phyloP scores from a whole-genome alignment of 2,329 filamentous ascomycete genomes.

The Phialophora macrospora region DNA sequence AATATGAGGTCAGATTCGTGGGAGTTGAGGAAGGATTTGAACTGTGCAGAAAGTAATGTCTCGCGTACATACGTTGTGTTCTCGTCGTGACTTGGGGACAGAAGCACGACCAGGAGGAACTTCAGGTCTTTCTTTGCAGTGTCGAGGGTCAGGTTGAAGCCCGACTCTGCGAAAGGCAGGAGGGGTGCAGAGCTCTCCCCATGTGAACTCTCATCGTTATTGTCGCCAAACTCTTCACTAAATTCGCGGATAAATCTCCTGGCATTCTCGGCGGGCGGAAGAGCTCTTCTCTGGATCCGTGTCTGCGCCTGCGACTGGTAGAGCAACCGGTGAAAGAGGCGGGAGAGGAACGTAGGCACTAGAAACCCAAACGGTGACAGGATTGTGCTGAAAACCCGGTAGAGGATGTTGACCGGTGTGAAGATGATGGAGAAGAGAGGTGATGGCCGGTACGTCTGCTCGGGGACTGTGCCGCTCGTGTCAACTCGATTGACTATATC shows the following conservation, averaged over 20 bases:
- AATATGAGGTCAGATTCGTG: slow-evolving; percentile 78
- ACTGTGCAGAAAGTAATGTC: slow-evolving; percentile 76
- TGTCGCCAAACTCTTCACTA: slow-evolving; percentile 84
- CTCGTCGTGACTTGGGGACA: slow-evolving; percentile 94
- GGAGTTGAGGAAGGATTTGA: slow-evolving; percentile 74
- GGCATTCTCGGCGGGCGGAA: slow-evolving; percentile 85
- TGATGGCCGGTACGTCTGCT: slow-evolving; percentile 71
- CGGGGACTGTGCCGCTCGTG: slow-evolving; percentile 67
- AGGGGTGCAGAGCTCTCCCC: slow-evolving; percentile 11
- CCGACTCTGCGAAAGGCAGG: slow-evolving; percentile 81
- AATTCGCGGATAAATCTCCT: slow-evolving; percentile 90
- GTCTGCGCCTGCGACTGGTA: slow-evolving; percentile 59
- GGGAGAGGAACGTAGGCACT: slow-evolving; percentile 61
- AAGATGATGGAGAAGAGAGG: slow-evolving; percentile 79
- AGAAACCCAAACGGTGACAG: slow-evolving; percentile 81
- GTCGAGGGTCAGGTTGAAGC: slow-evolving; percentile 90
- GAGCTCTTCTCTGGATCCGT: slow-evolving; percentile 67
- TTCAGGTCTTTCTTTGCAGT: slow-evolving; percentile 87
- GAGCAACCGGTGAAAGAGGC: slow-evolving; percentile 76
- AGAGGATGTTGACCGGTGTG: slow-evolving; percentile 79
- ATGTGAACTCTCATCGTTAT: slow-evolving; percentile 45
- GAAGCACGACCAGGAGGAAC: slow-evolving; percentile 83
- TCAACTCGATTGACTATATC: slow-evolving; percentile 65
- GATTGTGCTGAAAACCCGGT: slow-evolving; percentile 68
- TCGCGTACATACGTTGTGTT: slow-evolving; percentile 80